phyloP scores from a whole-genome alignment of 768 basidiomycete species.

The Mycena amicta region DNA sequence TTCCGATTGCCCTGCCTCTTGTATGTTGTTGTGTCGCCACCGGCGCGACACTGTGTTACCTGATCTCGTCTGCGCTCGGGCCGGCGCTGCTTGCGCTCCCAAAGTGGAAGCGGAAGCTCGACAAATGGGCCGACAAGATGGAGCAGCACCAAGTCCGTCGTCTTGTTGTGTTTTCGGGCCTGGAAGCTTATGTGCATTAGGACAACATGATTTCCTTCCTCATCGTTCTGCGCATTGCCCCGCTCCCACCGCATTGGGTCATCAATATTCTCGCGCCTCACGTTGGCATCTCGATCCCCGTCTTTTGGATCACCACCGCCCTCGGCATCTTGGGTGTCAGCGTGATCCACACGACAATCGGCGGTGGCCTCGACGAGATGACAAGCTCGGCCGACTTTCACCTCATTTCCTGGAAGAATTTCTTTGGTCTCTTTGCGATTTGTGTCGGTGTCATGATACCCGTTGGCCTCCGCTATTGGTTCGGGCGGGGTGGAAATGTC shows the following conservation, averaged over 20 bases:
- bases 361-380: conserved; percentile 93
- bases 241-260: conserved; percentile 96
- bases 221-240: conserved; percentile 92
- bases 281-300: conserved; percentile 79
- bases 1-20: conserved; percentile 82
- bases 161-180: background rate
- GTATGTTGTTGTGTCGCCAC: conserved; percentile 90
- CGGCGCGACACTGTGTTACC: conserved; percentile 90
- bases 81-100: conserved; percentile 89
- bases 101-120: conserved; percentile 80
- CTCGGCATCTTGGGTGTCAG: conserved; percentile 89
- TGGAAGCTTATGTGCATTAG: conserved; percentile 17
- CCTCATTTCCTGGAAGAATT: conserved; percentile 89
- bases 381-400: conserved; percentile 92
- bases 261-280: conserved; percentile 93
- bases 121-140: conserved; percentile 82
- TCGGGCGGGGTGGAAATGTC: conserved; percentile 61
- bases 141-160: conserved; percentile 47
- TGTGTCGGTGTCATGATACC: conserved; percentile 93
- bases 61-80: conserved; percentile 88
- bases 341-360: conserved; percentile 95
- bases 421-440: conserved; percentile 80
- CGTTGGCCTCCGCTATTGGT: conserved; percentile 84
- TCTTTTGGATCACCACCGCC: conserved; percentile 91
- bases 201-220: conserved; percentile 90